Base-by-base conservation (phyloP, 2,329 filamentous ascomycete species). In the Metarhizium guizhouense region DNA sequence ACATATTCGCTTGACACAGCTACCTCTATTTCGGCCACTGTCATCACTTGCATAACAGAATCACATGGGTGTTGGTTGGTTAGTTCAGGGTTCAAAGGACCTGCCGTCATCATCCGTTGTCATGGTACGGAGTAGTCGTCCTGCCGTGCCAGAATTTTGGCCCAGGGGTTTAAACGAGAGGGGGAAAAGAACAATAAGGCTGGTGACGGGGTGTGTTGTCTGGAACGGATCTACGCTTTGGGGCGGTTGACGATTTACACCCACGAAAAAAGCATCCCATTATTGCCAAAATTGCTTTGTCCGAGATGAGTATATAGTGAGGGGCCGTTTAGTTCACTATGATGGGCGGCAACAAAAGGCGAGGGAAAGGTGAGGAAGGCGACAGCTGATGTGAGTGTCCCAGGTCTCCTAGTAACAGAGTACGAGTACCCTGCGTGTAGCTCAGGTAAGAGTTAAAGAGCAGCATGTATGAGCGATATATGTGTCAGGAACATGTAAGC, bases 21-120 rank as follows among this genome's bases (percentile, higher is more conserved):
- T 47, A 55, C 56, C 56, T 55, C 54, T 47, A 56, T 57, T 47
- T 53, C 56, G 56, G 56, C 56, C 56, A 57, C 53, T 30, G 20
- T 18, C 50, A 43, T 42, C 36, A 49, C 42, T 49, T 36, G 50
- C 54, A 48, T 51, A 38, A n/a, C 4, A 49, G 52, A 16, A 47
- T 16, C 54, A 52, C 54, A 55, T 36, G 54, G 30, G 32, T 11
- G 11, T 20, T 30, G 29, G 43, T 40, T 49, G 11, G 42, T 52
- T 52, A 20, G 48, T 40, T 20, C 40, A 47, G 38, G 25, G 40
- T 45, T 25, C 25, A 25, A 42, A 3, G 45, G 25, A 53, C 29
- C 34, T 54, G 53, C 47, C 47, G 48, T 51, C 49, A 47, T 45
- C 42, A 47, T 18, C 47, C 47, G 38, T 29, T 20, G 47, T 47